Evolutionary conservation across 352 stramenopile species (phyloP).

Genomic region (Pythium aphanidermatum): DNA sequence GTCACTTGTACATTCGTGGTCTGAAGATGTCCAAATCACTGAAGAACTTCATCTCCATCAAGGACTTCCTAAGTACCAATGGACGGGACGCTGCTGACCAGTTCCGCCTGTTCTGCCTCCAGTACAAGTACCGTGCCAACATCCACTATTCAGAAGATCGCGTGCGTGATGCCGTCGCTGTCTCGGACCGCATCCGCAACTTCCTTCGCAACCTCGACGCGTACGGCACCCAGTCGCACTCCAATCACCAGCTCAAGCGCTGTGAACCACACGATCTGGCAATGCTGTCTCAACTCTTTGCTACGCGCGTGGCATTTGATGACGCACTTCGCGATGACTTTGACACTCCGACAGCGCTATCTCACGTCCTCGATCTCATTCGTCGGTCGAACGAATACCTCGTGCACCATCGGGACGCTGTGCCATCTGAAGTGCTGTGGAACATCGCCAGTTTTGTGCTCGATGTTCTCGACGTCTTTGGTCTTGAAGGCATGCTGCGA

Average conservation of each 20-base stretch:
- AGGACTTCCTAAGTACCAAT: conserved; percentile 63
- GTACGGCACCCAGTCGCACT: conserved; percentile 23
- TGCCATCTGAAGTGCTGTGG: conserved; percentile 51
- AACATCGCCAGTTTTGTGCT: conserved; percentile 58
- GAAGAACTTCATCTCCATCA: conserved; percentile 98
- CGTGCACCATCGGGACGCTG: conserved; percentile 26
- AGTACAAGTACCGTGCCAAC: conserved; percentile 83
- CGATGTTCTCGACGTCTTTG: conserved; percentile 63
- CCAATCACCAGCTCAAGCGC: conserved; percentile 30
- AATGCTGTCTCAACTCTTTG: conserved; percentile 47
- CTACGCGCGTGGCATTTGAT: conserved; percentile 46
- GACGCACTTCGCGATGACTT: conserved; percentile 81
- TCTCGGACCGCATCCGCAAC: conserved; percentile 44
- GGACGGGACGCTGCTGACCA: conserved; percentile 45
- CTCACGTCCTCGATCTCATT: conserved; percentile 64
- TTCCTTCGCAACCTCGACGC: conserved; percentile 59
- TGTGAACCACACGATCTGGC: conserved; percentile 48
- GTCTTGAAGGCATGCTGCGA: conserved; percentile 37
- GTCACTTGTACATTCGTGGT: conserved; percentile 95
- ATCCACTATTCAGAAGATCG: conserved; percentile 76
- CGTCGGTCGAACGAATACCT: conserved; percentile 55
- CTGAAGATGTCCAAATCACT: conserved; percentile 99
- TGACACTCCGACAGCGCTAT: conserved; percentile 77
- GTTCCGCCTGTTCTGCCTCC: conserved; percentile 87
- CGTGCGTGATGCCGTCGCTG: conserved; percentile 53